Base-by-base conservation (phyloP, 2,329 filamentous ascomycete species). In the Chrysoporthe cubensis region DNA sequence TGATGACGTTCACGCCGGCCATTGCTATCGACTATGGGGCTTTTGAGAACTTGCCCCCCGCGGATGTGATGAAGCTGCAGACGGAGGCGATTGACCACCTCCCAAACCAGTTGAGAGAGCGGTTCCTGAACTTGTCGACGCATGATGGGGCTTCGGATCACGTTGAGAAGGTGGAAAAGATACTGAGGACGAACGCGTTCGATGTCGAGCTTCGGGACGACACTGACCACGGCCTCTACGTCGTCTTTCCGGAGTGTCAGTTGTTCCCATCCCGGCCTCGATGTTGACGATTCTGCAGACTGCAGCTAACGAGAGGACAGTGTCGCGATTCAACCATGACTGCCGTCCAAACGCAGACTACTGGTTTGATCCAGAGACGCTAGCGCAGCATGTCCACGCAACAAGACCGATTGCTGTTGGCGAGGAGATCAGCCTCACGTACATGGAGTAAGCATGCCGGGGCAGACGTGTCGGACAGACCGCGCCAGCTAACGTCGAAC, bases 261-360 rank as follows among this genome's bases (percentile, higher is more conserved):
- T 69, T 32, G 2, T 11, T 3, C 26, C 14, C 16, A 14, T 4
- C 3, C 14, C 6, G 14, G 2, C 14, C 16, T 11, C 16, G 13
- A 48, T 37, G 9, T 48, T n/a, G 26, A 13, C 21, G 42, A 34
- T 11, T 32, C n/a, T 37, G 6, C 13, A 43, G n/a, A 32, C 3
- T 40, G 14, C n/a, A 43, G 18, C 64, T 69, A 16, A 69, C 56
- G 16, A 48, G 42, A 48, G 34, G 3, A 40, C 43, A 76, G 74
- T 81, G 67, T 80, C 81, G 32, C 75, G 80, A 40, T 73, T 82
- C 71, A 83, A 83, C 73, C 81, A 83, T 72, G 80, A 82, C 73
- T 83, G 81, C 70, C 78, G 80, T 1, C 78, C 81, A 42, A 82
- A 82, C 68, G 77, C 79, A 42, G 80, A 80, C 71, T 82, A 82